A percentile compares a stretch with the other conserved stretches of the same genome.
Evolutionary conservation across 2,329 filamentous ascomycete species (phyloP).

Genomic region (Trichophyton mentagrophytes): DNA sequence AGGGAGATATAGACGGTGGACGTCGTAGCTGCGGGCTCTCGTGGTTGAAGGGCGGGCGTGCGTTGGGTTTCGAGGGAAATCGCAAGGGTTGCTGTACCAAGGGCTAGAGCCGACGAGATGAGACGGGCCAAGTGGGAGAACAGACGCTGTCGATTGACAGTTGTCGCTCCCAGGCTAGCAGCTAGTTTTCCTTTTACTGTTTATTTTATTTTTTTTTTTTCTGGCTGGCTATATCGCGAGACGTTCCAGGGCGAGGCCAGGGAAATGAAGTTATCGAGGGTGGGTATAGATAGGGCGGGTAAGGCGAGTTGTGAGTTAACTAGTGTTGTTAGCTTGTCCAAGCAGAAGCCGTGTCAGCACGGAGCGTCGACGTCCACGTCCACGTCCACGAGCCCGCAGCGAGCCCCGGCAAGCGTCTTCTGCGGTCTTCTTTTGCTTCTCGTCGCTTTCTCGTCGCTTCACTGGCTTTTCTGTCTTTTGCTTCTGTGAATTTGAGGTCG

Average conservation of each 20-base stretch:
- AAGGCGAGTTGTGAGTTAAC: not conserved
- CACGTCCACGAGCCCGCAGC: not conserved
- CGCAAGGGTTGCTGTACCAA: not conserved
- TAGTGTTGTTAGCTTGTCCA: not conserved
- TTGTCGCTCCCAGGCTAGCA: not conserved
- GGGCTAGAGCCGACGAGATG: not conserved
- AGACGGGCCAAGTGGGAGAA: not conserved
- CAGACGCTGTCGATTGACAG: not conserved
- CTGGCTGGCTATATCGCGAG: not conserved
- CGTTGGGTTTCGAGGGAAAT: not conserved
- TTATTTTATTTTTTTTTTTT: not conserved
- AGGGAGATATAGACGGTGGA: not conserved
- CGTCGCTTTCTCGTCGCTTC: not conserved
- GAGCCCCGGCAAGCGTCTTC: not conserved
- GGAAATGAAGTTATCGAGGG: constrained; percentile 4
- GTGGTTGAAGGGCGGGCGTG: not conserved
- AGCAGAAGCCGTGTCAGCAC: not conserved
- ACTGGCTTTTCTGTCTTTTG: not conserved
- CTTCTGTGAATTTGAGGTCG: not conserved
- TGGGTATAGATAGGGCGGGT: constrained; percentile 4
- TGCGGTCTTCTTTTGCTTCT: not conserved
- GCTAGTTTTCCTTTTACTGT: not conserved
- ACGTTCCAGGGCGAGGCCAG: not conserved
- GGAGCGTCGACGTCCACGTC: not conserved
- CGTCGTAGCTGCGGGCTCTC: not conserved